Evolutionary conservation across 139 green algal genomes (phyloP), one percentile per base, ranked within the genome.

Genomic region (Micromonas commoda): DNA sequence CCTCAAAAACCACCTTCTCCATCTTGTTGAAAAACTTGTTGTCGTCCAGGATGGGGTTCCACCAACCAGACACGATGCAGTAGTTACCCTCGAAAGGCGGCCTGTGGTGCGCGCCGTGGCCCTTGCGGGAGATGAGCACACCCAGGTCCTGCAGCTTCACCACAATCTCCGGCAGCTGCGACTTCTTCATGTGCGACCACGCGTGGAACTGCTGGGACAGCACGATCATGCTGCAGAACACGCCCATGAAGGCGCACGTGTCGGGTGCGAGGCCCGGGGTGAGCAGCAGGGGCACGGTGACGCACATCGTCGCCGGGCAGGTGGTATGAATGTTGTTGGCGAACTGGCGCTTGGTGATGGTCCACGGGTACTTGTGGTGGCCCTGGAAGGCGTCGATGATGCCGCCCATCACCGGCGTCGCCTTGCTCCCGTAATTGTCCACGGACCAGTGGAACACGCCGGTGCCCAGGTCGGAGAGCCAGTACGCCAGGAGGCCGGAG

Each of bases 131-230:
- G 21, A 98, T 87, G 2, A 98, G 66, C 26, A 98, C 32, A 2
- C 89, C 89, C 1, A 83, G 82, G 54, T 96, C 87, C 87, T 97
- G 93, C 71, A 96, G 85, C 1, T 81, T 78, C 3, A 92, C 53
- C 3, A 99, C 90, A 0, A 77, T 9, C 0, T 39, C 28, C 1
- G 84, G 91, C 71, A 99, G 88, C 35, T 84, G 90, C 76, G 88
- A 90, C 82, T 92, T 96, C 26, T 64, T 72, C 87, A 91, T 95
- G 88, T 99, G 95, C 38, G 86, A 85, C 92, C 94, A 99, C 1
- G 92, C 90, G 78, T 99, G 95, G 64, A 96, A 96, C 89, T 99
- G 94, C 86, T 99, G 95, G 73, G 83, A 91, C 87, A 98, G 90
- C 86, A 90, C 92, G 21, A 91, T 85, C 23, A 96, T 80, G 79